These are phyloP conservation scores for Haplosporangium sp. DNA, from an alignment of 371 early-diverging fungal species.

Conservation along the genomic window DNA sequence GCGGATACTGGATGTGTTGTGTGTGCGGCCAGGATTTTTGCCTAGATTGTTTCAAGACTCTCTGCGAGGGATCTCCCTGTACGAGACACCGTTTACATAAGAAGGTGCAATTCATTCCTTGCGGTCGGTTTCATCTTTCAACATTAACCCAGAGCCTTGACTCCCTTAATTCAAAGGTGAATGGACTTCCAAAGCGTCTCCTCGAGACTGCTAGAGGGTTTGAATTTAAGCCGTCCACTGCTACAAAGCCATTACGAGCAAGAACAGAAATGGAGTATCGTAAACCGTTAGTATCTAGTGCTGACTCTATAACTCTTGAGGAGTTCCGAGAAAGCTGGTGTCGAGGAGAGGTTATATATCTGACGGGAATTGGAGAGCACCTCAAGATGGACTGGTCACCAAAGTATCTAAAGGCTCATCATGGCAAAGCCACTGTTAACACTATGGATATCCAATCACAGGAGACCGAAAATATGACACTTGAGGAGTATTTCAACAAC, in stretches of 20 bases:
- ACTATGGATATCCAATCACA: slow-evolving; percentile 60
- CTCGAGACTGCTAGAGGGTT: background rate
- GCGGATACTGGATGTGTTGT: slow-evolving; percentile 64
- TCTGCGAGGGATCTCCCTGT: slow-evolving; percentile 8
- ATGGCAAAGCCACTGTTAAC: slow-evolving; percentile 55
- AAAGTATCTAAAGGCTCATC: slow-evolving; percentile 44
- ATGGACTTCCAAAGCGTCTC: background rate
- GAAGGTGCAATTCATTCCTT: slow-evolving; percentile 57
- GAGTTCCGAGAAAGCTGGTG: slow-evolving; percentile 60
- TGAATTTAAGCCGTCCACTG: background rate
- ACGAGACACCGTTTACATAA: slow-evolving; percentile 34
- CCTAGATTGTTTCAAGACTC: slow-evolving; percentile 58
- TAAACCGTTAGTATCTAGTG: slow-evolving; percentile 2
- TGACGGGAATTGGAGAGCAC: slow-evolving; percentile 39
- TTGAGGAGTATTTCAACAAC: slow-evolving; percentile 1
- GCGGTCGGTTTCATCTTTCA: slow-evolving; percentile 17
- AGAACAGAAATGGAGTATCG: background rate
- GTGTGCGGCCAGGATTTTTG: slow-evolving; percentile 71
- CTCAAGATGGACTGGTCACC: slow-evolving; percentile 59
- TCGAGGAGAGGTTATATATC: slow-evolving; percentile 57
- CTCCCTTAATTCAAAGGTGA: slow-evolving; percentile 12
- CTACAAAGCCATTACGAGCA: background rate
- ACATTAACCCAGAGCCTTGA: slow-evolving; percentile 28
- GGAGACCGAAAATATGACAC: slow-evolving; percentile 9
- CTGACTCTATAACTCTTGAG: slow-evolving; percentile 22